Conservation (phyloP, 2,329 filamentous ascomycete species). For the Fusarium sp. region DNA sequence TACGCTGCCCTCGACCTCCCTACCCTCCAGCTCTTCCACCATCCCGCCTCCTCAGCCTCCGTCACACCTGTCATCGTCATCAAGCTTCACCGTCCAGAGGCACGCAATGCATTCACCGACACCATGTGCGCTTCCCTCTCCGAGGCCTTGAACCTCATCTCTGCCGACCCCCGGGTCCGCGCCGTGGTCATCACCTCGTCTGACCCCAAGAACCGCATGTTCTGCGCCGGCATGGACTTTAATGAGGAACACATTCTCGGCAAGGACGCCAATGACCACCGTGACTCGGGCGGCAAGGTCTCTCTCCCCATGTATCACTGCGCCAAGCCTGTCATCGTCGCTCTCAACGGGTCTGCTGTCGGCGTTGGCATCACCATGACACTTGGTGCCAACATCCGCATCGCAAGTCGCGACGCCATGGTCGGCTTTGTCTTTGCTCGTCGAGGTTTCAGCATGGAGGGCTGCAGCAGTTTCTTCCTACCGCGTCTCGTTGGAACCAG, state of each 20-base stretch:
- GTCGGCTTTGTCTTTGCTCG: conserved; percentile 78
- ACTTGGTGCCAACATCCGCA: conserved; percentile 60
- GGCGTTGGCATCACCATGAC: conserved; percentile 70
- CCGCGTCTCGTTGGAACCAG: conserved; percentile 72
- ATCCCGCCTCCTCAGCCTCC: conserved; percentile 58
- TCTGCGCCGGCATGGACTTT: conserved; percentile 67
- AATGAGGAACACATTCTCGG: conserved; percentile 46
- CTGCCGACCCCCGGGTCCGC: conserved; percentile 62
- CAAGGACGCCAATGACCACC: conserved; percentile 47
- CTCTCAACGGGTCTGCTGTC: conserved; percentile 66
- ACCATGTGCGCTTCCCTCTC: conserved; percentile 69
- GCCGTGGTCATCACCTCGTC: conserved; percentile 63
- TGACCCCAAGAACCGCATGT: conserved; percentile 58
- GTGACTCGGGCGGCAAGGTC: conserved; percentile 62
- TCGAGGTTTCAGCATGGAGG: conserved; percentile 75
- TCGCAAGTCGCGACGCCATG: conserved; percentile 66
- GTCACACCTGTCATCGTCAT: conserved; percentile 69
- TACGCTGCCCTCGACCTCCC: conserved; percentile 55
- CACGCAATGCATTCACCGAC: conserved; percentile 73
- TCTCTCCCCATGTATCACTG: conserved; percentile 64
- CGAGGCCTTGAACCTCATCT: conserved; percentile 59
- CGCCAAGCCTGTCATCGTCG: conserved; percentile 65
- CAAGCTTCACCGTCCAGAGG: conserved; percentile 67
- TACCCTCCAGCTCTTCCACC: conserved; percentile 58
- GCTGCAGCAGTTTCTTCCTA: conserved; percentile 74